Conservation (phyloP, 1,284 basidiomycete species). For the Fomitopsis pinicola region DNA sequence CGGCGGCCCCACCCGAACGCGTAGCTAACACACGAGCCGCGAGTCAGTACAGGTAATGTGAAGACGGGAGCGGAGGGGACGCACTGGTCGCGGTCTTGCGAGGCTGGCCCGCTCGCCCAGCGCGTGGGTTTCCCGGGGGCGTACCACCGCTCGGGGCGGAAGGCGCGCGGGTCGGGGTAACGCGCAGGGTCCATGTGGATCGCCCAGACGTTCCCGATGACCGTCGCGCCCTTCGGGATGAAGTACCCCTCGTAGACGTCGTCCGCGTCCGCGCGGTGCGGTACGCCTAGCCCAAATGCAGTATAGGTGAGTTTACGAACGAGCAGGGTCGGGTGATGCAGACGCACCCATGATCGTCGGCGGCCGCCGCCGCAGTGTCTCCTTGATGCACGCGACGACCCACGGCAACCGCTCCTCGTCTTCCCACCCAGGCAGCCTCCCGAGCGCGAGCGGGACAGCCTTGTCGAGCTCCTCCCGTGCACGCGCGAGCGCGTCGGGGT, state of each 20-base stretch:
- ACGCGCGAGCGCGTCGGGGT: conserved; percentile 28
- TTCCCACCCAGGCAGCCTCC: conserved; percentile 25
- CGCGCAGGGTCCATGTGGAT: conserved; percentile 9
- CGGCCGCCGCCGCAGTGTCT: conserved; percentile 22
- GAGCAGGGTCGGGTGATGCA: background rate
- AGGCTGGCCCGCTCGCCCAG: conserved; percentile 25
- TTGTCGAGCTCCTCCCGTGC: conserved; percentile 34
- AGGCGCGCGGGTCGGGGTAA: conserved; percentile 16
- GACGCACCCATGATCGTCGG: conserved; percentile 20
- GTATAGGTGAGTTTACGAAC: background rate
- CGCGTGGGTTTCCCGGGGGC: conserved; percentile 13
- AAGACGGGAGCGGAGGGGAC: background rate
- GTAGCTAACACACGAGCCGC: conserved; percentile 13
- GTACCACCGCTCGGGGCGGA: conserved; percentile 22
- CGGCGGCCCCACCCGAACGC: conserved; percentile 29
- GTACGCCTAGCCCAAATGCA: conserved; percentile 6
- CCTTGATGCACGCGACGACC: conserved; percentile 28
- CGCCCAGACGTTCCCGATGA: conserved; percentile 17
- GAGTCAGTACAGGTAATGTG: background rate
- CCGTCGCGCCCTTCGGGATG: conserved; percentile 20
- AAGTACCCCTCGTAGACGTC: conserved; percentile 21
- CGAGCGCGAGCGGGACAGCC: conserved; percentile 18
- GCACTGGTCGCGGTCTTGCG: conserved; percentile 22
- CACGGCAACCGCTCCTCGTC: conserved; percentile 26
- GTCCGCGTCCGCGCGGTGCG: conserved; percentile 13